Conservation (phyloP, 495 filamentous ascomycete species). For the Aspergillus hancockii region DNA sequence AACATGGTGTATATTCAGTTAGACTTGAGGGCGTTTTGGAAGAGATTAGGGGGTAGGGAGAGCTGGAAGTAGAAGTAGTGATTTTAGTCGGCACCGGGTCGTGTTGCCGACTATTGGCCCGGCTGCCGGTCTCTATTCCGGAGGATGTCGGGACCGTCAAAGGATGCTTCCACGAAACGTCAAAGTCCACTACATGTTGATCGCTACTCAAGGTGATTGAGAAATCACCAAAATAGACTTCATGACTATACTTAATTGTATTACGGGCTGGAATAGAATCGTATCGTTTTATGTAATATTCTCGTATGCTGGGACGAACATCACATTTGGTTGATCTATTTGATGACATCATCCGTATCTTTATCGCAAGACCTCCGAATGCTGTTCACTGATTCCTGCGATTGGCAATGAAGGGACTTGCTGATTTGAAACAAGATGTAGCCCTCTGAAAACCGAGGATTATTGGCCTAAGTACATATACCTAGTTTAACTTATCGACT, state of each 20-base stretch:
- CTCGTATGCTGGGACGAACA: background rate
- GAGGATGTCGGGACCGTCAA: background rate
- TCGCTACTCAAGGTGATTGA: too few species aligned
- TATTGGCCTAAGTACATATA: background rate
- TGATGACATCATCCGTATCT: background rate
- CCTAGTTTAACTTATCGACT: background rate
- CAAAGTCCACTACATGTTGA: background rate
- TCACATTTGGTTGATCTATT: background rate
- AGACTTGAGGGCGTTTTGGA: background rate
- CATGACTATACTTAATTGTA: background rate
- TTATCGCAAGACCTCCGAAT: background rate
- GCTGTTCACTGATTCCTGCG: background rate
- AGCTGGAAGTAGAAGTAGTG: background rate
- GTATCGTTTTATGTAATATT: too few species aligned
- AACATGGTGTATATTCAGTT: constrained; percentile 15
- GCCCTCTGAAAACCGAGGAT: background rate
- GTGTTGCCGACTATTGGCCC: background rate
- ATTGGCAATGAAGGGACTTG: background rate
- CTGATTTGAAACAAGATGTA: background rate
- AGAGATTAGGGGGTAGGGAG: background rate
- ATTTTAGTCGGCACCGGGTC: background rate
- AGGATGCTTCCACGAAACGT: background rate
- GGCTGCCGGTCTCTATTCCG: background rate
- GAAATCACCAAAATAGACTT: too few species aligned
- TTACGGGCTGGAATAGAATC: background rate